phyloP scores from a whole-genome alignment of 2,329 filamentous ascomycete species.

The Trichoderma semiorbis region DNA sequence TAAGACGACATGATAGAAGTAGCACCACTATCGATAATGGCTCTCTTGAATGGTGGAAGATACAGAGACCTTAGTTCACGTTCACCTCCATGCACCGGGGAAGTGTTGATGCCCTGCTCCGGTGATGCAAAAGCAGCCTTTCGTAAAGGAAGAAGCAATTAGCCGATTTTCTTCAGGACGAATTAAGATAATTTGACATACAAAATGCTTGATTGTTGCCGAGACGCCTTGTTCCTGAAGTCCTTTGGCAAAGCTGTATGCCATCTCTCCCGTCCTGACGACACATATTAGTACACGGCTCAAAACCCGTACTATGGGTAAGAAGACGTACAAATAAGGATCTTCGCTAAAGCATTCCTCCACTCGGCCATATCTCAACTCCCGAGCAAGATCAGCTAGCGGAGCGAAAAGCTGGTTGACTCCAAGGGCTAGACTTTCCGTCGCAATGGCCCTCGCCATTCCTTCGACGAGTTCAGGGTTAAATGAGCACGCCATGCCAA shows the following conservation, averaged over 20 bases:
- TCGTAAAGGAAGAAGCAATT: background rate
- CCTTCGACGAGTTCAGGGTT: background rate
- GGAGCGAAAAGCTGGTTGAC: slow-evolving; percentile 4
- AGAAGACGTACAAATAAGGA: background rate
- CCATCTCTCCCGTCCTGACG: slow-evolving; percentile 1
- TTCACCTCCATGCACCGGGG: slow-evolving; percentile 2
- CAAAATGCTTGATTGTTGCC: slow-evolving; percentile 1
- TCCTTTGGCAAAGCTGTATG: slow-evolving; percentile 3
- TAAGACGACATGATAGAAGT: slow-evolving; percentile 11
- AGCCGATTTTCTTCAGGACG: background rate
- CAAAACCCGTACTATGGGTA: no score
- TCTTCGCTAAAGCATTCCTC: slow-evolving; percentile 5
- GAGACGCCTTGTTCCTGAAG: slow-evolving; percentile 3
- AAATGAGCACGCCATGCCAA: slow-evolving; percentile 1
- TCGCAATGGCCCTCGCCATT: slow-evolving; percentile 1
- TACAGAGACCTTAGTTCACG: background rate
- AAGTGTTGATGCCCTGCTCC: background rate
- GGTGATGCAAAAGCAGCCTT: slow-evolving; percentile 8
- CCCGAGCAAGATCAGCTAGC: background rate
- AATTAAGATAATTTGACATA: background rate
- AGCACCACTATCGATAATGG: slow-evolving; percentile 4
- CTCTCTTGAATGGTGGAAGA: background rate
- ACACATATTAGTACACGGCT: background rate
- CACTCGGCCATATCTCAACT: slow-evolving; percentile 6
- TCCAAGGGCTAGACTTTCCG: background rate